These are phyloP conservation scores for Blepharisma stoltei DNA, from an alignment of 73 alveolate genomes.

Conservation along the genomic window DNA sequence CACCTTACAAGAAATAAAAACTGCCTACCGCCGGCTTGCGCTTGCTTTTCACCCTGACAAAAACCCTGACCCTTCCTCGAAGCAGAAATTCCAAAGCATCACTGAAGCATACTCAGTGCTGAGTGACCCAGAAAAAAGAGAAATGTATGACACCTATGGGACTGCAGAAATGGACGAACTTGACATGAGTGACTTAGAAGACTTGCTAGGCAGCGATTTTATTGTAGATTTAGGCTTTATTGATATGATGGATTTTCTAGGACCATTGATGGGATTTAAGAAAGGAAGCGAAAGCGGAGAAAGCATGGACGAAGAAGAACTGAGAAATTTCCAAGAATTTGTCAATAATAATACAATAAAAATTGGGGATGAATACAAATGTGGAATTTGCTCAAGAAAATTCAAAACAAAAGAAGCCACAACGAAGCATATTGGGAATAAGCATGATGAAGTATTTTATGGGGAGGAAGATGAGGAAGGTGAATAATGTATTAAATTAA, in stretches of 20 bases:
- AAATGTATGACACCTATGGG: slow-evolving; percentile 63
- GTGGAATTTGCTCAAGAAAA: background rate
- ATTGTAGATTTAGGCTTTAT: slow-evolving; percentile 8
- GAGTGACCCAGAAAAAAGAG: slow-evolving; percentile 66
- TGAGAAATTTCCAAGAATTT: slow-evolving; percentile 4
- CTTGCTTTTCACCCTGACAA: slow-evolving; percentile 82
- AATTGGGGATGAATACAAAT: background rate
- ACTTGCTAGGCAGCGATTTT: slow-evolving; percentile 6
- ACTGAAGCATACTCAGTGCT: slow-evolving; percentile 79
- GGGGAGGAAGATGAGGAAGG: slow-evolving; percentile 4
- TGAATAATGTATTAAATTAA: too few species aligned
- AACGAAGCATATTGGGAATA: slow-evolving; percentile 11
- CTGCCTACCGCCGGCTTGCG: slow-evolving; percentile 67
- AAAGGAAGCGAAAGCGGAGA: slow-evolving; percentile 21
- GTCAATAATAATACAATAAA: background rate
- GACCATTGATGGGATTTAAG: slow-evolving; percentile 6
- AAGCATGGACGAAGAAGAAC: background rate
- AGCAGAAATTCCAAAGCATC: slow-evolving; percentile 52
- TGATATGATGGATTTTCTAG: slow-evolving; percentile 21
- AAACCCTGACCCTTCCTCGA: slow-evolving; percentile 32
- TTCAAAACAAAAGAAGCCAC: background rate
- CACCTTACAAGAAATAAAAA: slow-evolving; percentile 60
- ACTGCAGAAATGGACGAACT: slow-evolving; percentile 7
- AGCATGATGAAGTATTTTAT: slow-evolving; percentile 8
- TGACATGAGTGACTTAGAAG: slow-evolving; percentile 9